Percentiles rank a stretch among this genome's conserved stretches.
These are phyloP conservation scores for Sporothrix sp. DNA, from an alignment of 2,329 filamentous ascomycete genomes.

Conservation along the genomic window DNA sequence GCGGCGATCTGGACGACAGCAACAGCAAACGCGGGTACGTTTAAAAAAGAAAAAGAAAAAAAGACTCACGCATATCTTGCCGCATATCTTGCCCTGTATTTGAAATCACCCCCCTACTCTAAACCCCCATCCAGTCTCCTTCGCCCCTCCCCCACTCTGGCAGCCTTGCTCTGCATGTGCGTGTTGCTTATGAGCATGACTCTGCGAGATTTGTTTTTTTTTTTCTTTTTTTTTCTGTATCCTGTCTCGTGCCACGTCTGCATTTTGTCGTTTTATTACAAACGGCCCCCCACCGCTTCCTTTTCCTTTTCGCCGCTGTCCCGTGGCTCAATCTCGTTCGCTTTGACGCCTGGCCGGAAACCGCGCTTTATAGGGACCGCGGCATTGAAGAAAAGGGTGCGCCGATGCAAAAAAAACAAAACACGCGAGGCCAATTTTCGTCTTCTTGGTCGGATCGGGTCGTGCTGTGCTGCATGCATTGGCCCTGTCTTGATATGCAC, in stretches of 20 bases:
- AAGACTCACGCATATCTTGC: neutral
- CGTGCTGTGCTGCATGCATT: neutral
- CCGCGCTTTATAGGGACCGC: conserved; percentile 6
- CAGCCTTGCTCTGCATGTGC: conserved; percentile 12
- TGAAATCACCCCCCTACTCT: neutral
- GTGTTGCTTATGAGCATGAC: conserved; percentile 7
- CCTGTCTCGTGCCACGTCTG: neutral
- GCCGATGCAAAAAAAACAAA: no score
- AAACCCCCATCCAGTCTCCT: neutral
- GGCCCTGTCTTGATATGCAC: neutral
- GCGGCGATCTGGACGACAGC: conserved; percentile 52
- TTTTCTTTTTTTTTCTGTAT: neutral
- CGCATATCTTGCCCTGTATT: neutral
- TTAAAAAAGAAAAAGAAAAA: neutral
- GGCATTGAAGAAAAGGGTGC: neutral
- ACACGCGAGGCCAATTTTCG: neutral
- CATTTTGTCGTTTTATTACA: neutral
- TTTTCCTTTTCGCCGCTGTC: neutral
- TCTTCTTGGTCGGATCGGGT: neutral
- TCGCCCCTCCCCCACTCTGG: conserved; percentile 12
- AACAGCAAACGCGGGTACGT: conserved; percentile 57
- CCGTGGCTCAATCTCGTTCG: neutral
- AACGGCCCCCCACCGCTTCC: neutral
- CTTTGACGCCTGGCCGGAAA: neutral
- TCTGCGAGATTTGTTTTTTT: conserved; percentile 1